Evolutionary conservation across 495 filamentous ascomycete species (phyloP).

Genomic region (Cetradonia linearis): DNA sequence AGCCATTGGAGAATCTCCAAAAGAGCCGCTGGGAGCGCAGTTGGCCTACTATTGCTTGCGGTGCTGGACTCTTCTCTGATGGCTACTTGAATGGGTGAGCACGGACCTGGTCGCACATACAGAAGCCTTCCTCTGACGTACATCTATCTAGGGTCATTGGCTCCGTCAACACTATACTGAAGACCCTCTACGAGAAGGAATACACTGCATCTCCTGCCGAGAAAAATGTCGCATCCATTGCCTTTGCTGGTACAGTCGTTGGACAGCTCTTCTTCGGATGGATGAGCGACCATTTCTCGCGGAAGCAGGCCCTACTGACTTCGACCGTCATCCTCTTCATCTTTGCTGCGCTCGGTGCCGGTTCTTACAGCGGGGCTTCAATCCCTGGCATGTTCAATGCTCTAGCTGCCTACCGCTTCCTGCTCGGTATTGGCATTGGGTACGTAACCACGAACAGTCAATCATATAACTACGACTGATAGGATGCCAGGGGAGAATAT

Average conservation of each 20-base stretch:
- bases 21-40: constrained; percentile 50
- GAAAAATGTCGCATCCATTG: constrained; percentile 63
- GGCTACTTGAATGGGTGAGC: constrained; percentile 69
- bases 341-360: constrained; percentile 70
- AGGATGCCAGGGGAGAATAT: constrained; percentile 62
- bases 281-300: constrained; percentile 70
- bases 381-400: constrained; percentile 64
- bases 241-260: constrained; percentile 81
- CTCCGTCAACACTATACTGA: constrained; percentile 62
- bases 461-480: constrained; percentile 37
- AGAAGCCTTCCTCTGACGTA: constrained; percentile 29
- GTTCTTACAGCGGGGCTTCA: constrained; percentile 61
- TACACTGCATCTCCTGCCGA: constrained; percentile 58
- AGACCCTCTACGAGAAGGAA: constrained; percentile 47
- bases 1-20: constrained; percentile 32
- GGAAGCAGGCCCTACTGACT: constrained; percentile 67
- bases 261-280: constrained; percentile 79
- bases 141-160: constrained; percentile 58
- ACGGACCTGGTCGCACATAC: background rate
- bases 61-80: constrained; percentile 82
- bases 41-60: constrained; percentile 68
- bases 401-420: constrained; percentile 76
- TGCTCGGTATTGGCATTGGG: constrained; percentile 53
- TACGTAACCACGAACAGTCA: constrained; percentile 12
- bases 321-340: constrained; percentile 75